Evolutionary conservation across 2,329 filamentous ascomycete species (phyloP), one percentile per base, ranked within the genome.

Genomic region (Calonectria leucothoes): DNA sequence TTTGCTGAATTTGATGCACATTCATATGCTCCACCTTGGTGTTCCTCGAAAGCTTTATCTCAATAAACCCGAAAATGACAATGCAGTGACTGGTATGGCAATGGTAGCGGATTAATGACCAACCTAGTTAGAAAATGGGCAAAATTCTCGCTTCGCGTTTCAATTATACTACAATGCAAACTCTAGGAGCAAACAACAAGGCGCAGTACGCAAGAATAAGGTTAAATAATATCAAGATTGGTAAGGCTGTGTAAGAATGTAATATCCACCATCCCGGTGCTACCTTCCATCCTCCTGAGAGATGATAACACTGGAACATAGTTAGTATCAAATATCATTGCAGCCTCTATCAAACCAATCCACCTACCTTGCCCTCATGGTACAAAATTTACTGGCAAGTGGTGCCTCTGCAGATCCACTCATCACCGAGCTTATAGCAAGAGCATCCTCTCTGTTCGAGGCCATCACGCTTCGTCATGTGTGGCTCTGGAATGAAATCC

Each of bases 241-340:
- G 11, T 45, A 45, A 45, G 23, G n/a, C 42, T 45, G n/a, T 12
- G 23, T 45, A 23, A 45, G 42, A 45, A 23, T 45, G n/a, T n/a
- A 45, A 45, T 45, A 45, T 23, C 42, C 20, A 5, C n/a, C 11
- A 45, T 12, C n/a, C 3, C 42, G 8, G n/a, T 45, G 12, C 42
- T 12, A 7, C 5, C n/a, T 23, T 23, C n/a, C 42, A 23, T 23
- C 20, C 8, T 45, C n/a, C 42, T 23, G 2, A 45, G 8, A 3
- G 20, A 45, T 23, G 20, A 45, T 11, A 12, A 35, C 14, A 8
- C 20, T 57, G 3, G 10, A 57, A 57, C 7, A 59, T n/a, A 17
- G 15, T 59, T 25, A 59, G 0, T 90, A 86, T 75, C 80, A 86
- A 72, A 79, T 17, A 2, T 17, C 17, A 33, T 14, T 57, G 6